These are phyloP conservation scores for Aureobasidium sp. DNA, from an alignment of 2,329 filamentous ascomycete species.

Conservation along the genomic window DNA sequence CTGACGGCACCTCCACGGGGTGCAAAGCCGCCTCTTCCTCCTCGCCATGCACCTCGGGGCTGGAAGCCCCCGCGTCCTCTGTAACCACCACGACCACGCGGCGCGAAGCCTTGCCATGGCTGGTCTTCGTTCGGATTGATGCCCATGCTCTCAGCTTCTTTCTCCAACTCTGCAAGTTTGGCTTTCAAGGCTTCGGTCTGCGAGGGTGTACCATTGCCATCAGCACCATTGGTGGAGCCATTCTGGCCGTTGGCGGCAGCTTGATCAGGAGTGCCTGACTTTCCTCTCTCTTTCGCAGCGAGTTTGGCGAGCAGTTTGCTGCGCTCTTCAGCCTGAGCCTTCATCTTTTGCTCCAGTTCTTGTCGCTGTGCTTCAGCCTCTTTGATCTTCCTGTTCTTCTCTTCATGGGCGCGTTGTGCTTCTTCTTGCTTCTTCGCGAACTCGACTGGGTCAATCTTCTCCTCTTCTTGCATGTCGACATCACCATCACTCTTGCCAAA, in stretches of 20 bases:
- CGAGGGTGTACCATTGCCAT: constrained; percentile 30
- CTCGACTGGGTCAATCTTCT: constrained; percentile 62
- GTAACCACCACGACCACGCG: constrained; percentile 37
- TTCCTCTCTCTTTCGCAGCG: constrained; percentile 28
- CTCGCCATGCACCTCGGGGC: constrained; percentile 38
- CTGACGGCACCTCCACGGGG: constrained; percentile 45
- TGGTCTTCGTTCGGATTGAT: constrained; percentile 51
- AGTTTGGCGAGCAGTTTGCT: constrained; percentile 55
- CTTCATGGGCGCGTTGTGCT: constrained; percentile 61
- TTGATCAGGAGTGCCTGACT: constrained; percentile 23
- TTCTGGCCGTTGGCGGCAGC: constrained; percentile 23
- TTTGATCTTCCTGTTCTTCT: constrained; percentile 55
- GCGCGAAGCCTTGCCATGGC: constrained; percentile 27
- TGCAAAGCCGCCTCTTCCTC: constrained; percentile 38
- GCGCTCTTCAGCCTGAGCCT: constrained; percentile 59
- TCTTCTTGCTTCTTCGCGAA: constrained; percentile 63
- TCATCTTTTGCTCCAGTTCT: constrained; percentile 58
- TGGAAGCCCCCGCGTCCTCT: constrained; percentile 35
- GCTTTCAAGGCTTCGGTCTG: constrained; percentile 61
- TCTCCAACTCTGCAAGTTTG: constrained; percentile 64
- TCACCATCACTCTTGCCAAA: constrained; percentile 17
- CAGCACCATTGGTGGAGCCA: constrained; percentile 17
- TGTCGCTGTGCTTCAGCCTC: constrained; percentile 56
- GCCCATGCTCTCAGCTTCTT: constrained; percentile 63
- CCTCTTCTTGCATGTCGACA: constrained; percentile 33